Conservation (phyloP, 345 rosid genomes). For the Kandelia obovata region DNA sequence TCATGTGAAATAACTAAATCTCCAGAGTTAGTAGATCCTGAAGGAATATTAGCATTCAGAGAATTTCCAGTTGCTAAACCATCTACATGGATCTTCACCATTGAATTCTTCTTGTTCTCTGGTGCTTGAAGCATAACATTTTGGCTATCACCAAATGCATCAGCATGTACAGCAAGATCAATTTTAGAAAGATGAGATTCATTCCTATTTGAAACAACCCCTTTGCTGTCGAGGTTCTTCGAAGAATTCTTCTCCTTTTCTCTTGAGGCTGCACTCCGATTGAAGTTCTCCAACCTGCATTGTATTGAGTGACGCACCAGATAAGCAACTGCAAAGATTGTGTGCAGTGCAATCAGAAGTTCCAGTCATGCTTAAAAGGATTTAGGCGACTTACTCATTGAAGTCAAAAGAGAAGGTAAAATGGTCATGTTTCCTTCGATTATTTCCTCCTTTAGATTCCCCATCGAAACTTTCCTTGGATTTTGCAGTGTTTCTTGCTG, state of each 20-base stretch:
- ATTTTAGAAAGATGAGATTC: slow-evolving; percentile 32
- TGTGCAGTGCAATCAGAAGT: not conserved
- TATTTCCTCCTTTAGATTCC: slow-evolving; percentile 34
- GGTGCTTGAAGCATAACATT: slow-evolving; percentile 19
- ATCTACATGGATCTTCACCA: slow-evolving; percentile 26
- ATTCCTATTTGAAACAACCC: slow-evolving; percentile 27
- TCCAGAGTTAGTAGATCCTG: slow-evolving; percentile 21
- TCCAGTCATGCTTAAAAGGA: slow-evolving; percentile 4
- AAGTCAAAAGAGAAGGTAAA: slow-evolving; percentile 76
- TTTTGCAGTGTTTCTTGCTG: slow-evolving; percentile 48
- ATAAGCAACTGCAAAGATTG: slow-evolving; percentile 19
- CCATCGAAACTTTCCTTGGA: slow-evolving; percentile 49
- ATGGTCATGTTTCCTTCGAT: slow-evolving; percentile 38
- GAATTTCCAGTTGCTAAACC: slow-evolving; percentile 24
- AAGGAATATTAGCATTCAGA: slow-evolving; percentile 20
- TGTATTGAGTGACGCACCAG: slow-evolving; percentile 19
- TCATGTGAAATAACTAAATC: slow-evolving; percentile 3
- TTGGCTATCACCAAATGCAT: slow-evolving; percentile 20
- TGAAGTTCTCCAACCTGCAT: slow-evolving; percentile 58
- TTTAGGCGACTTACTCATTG: slow-evolving; percentile 45
- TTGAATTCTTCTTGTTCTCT: slow-evolving; percentile 25
- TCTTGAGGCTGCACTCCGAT: slow-evolving; percentile 39
- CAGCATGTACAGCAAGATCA: slow-evolving; percentile 15
- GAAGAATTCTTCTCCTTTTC: slow-evolving; percentile 34
- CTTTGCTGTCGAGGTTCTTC: slow-evolving; percentile 32